phyloP scores from a whole-genome alignment of 179 eudicot genomes.

The Corrigiola litoralis region DNA sequence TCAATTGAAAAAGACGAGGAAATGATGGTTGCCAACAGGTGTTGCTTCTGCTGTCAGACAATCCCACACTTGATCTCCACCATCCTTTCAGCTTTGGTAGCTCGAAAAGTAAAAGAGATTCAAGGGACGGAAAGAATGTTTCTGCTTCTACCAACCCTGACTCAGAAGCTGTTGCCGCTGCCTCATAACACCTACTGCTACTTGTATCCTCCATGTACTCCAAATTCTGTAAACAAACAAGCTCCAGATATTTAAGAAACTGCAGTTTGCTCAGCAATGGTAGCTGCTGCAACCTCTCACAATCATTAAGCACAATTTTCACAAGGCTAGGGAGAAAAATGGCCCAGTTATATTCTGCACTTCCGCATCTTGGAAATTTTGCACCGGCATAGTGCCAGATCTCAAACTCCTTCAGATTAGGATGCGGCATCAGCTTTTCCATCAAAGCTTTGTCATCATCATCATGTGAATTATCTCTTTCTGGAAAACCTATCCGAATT shows the following conservation, averaged over 20 bases:
- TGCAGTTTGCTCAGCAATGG: conserved; percentile 13
- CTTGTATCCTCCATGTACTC: conserved; percentile 18
- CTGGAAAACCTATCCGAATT: too few relatives aligned
- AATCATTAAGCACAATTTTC: not conserved
- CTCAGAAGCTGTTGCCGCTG: not conserved
- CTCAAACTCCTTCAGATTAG: not conserved
- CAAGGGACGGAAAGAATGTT: conserved; percentile 5
- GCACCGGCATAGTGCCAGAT: not conserved
- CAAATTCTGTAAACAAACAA: not conserved
- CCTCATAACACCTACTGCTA: not conserved
- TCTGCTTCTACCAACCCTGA: not conserved
- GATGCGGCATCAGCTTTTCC: not conserved
- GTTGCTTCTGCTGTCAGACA: not conserved
- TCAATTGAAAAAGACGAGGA: conserved; percentile 9
- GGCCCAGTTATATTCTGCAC: not conserved
- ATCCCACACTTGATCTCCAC: not conserved
- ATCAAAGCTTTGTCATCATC: not conserved
- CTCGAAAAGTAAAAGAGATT: not conserved
- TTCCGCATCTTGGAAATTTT: conserved; percentile 7
- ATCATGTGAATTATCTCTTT: too few relatives aligned
- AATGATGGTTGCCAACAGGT: not conserved
- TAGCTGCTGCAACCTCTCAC: conserved; percentile 1
- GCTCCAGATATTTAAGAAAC: not conserved
- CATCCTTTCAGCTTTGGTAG: not conserved
- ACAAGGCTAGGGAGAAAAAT: conserved; percentile 9